These are phyloP conservation scores for Ulota crispa DNA, from an alignment of 225 moss, liverwort and hornwort species.

Conservation along the genomic window DNA sequence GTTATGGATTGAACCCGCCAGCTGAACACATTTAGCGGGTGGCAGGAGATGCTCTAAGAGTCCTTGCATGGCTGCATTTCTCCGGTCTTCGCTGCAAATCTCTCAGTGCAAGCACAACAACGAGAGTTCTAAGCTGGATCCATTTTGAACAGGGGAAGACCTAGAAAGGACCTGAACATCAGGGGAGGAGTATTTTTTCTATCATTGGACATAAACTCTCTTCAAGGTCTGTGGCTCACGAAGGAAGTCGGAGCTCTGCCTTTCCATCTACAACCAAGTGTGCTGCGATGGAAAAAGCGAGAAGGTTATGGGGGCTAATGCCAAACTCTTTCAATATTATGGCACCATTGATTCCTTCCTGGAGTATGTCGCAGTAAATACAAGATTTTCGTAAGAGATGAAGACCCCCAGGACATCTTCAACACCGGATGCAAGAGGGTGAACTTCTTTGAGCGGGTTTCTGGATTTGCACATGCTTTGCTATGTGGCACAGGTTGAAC, in stretches of 20 bases:
- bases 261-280: background rate
- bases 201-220: background rate
- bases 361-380: background rate
- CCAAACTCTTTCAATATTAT: background rate
- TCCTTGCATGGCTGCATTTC: too few species aligned
- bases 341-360: background rate
- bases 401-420: background rate
- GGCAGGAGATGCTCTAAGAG: too few species aligned
- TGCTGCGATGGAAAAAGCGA: background rate
- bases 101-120: too few species aligned
- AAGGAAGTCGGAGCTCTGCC: background rate
- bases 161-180: too few species aligned
- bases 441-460: background rate
- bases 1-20: too few species aligned
- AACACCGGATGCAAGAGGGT: background rate
- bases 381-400: background rate
- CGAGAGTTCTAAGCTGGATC: too few species aligned
- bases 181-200: too few species aligned
- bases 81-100: too few species aligned
- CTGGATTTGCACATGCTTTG: background rate
- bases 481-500: background rate
- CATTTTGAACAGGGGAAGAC: too few species aligned
- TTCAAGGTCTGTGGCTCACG: background rate
- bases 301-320: background rate
- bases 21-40: too few species aligned